Conservation (phyloP, 129 eudicot genomes). For the Tagetes patula region DNA sequence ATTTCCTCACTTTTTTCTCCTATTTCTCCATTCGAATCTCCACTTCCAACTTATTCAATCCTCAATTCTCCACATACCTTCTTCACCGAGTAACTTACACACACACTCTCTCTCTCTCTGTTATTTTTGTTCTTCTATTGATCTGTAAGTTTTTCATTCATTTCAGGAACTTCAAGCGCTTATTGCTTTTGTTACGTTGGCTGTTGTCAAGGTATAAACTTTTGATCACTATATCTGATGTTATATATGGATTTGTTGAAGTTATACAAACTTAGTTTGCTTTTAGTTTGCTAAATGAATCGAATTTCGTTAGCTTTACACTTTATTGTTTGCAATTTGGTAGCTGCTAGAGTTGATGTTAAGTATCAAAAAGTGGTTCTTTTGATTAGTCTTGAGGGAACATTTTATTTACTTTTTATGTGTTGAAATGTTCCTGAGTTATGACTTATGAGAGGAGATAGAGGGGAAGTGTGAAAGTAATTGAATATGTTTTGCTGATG, state of each 20-base stretch:
- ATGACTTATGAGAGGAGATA: not conserved
- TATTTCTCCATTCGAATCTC: slow-evolving; percentile 72
- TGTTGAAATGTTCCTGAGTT: not conserved
- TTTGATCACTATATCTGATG: not conserved
- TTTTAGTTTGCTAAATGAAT: not conserved
- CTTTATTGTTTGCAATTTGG: not conserved
- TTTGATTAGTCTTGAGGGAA: not conserved
- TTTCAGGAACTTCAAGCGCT: slow-evolving; percentile 77
- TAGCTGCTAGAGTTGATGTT: not conserved
- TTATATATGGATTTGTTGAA: not conserved
- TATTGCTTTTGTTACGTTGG: slow-evolving; percentile 60
- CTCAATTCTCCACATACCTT: slow-evolving; percentile 50
- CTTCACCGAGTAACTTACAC: slow-evolving; percentile 58
- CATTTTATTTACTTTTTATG: not conserved
- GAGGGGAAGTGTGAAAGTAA: not conserved
- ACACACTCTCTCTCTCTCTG: not conserved
- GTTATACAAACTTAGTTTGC: not conserved
- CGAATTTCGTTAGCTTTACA: not conserved
- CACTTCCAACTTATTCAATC: slow-evolving; percentile 53
- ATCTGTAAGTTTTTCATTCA: slow-evolving; percentile 12
- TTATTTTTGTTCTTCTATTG: not conserved
- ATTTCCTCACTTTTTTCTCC: slow-evolving; percentile 72
- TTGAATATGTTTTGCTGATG: no score
- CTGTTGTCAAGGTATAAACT: slow-evolving; percentile 60
- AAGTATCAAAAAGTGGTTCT: not conserved